Evolutionary conservation across 352 stramenopile genomes (phyloP).

Genomic region (Phytophthora sansomeana): DNA sequence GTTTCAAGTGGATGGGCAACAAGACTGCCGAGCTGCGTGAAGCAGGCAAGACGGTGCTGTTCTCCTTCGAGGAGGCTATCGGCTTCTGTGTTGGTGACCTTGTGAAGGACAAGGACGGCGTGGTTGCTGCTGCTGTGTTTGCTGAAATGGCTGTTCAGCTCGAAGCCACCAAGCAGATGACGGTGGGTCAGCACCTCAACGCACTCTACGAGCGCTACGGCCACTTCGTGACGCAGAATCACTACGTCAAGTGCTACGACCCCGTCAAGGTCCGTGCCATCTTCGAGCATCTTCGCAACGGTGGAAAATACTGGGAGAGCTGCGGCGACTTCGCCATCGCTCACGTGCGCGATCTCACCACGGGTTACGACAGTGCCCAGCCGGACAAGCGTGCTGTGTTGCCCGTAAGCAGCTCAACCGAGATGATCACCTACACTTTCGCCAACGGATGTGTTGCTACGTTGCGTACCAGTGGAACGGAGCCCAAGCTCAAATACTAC

Average conservation of each 20-base stretch:
- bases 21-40: conserved; percentile 78
- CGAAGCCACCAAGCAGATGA: conserved; percentile 49
- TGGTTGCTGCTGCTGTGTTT: conserved; percentile 93
- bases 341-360: conserved; percentile 90
- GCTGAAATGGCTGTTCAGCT: conserved; percentile 90
- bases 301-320: conserved; percentile 84
- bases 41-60: conserved; percentile 93
- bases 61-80: conserved; percentile 99
- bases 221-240: conserved; percentile 97
- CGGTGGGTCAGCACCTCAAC: conserved; percentile 82
- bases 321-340: conserved; percentile 88
- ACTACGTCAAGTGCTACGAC: conserved; percentile 97
- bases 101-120: conserved; percentile 98
- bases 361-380: conserved; percentile 88
- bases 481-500: conserved; percentile 99
- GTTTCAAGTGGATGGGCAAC: conserved; percentile 99
- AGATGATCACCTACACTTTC: conserved; percentile 98
- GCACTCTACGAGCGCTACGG: conserved; percentile 95
- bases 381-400: conserved; percentile 91
- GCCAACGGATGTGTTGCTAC: conserved; percentile 96
- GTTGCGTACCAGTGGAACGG: conserved; percentile 97
- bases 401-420: conserved; percentile 91
- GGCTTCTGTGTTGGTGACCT: conserved; percentile 97
- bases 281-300: conserved; percentile 93
- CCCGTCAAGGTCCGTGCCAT: conserved; percentile 86